Percentiles rank a stretch among this genome's conserved stretches.
phyloP scores from a whole-genome alignment of 768 basidiomycete species.

The Leccinum imitatum region DNA sequence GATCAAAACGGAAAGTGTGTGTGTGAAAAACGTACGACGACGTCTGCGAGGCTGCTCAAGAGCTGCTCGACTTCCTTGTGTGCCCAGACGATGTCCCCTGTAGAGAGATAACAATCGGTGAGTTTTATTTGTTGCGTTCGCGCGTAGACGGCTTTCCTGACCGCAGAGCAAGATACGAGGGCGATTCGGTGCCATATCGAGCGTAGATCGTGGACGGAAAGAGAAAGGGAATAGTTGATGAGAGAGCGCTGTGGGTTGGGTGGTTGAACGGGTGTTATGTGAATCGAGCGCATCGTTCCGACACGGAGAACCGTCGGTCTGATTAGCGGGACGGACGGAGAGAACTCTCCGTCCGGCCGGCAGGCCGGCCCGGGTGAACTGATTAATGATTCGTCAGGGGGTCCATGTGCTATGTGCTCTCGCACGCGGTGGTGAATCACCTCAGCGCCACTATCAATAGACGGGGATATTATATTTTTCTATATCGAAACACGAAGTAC shows the following conservation, averaged over 20 bases:
- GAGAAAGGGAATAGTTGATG: neutral
- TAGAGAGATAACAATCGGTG: neutral
- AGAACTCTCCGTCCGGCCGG: neutral
- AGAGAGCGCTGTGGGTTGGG: neutral
- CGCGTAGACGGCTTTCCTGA: conserved; percentile 11
- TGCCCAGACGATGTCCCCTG: conserved; percentile 79
- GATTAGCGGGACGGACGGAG: neutral
- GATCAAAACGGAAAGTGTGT: neutral
- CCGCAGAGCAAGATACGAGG: conserved; percentile 37
- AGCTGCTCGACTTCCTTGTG: conserved; percentile 68
- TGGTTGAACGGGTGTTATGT: neutral
- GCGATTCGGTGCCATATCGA: neutral
- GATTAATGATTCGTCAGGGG: too few relatives aligned
- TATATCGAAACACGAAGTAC: neutral
- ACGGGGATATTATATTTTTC: too few relatives aligned
- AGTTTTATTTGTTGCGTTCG: neutral
- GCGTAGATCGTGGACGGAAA: neutral
- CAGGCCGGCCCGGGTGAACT: neutral
- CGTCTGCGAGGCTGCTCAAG: conserved; percentile 66
- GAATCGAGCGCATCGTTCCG: neutral
- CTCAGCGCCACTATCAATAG: neutral
- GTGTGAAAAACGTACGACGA: conserved; percentile 57
- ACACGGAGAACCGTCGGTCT: neutral
- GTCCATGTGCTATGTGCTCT: neutral
- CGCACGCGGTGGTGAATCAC: neutral